phyloP scores from a whole-genome alignment of 176 grass and related monocot genomes.

The Olyra latifolia region DNA sequence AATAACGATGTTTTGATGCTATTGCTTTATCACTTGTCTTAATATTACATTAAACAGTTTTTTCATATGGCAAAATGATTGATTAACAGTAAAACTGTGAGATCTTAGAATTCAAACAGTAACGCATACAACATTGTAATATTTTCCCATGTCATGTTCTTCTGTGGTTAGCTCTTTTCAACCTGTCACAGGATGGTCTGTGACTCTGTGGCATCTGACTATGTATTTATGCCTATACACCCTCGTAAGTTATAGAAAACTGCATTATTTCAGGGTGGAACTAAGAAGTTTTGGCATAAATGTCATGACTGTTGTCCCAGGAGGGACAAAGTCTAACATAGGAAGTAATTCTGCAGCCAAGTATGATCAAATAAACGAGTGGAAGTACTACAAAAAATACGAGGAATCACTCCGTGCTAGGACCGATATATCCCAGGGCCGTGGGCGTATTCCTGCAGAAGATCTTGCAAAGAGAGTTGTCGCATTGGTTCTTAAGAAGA shows the following conservation, averaged over 20 bases:
- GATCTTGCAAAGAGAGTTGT: constrained; percentile 75
- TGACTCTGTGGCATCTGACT: neutral
- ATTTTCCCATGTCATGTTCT: neutral
- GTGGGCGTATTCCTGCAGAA: constrained; percentile 51
- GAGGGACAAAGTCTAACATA: constrained; percentile 77
- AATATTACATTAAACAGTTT: constrained; percentile 9
- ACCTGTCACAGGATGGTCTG: neutral
- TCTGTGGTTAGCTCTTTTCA: neutral
- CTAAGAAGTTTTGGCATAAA: constrained; percentile 71
- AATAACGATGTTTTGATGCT: neutral
- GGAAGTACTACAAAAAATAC: constrained; percentile 84
- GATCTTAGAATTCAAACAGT: neutral
- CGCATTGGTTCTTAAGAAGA: constrained; percentile 53
- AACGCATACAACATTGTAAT: neutral
- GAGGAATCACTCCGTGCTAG: constrained; percentile 63
- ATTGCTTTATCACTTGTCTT: neutral
- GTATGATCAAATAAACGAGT: constrained; percentile 62
- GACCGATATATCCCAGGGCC: constrained; percentile 63
- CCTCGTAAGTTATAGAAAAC: neutral
- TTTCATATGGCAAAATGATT: neutral
- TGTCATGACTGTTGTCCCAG: constrained; percentile 77
- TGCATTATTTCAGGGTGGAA: constrained; percentile 57
- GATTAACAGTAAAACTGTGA: neutral
- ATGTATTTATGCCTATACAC: neutral
- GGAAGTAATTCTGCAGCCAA: constrained; percentile 60